A percentile compares a stretch with the other conserved stretches of the same genome.
These are phyloP conservation scores for Cyanidium caldarium DNA, from an alignment of 23 red algal genomes.

Conservation along the genomic window DNA sequence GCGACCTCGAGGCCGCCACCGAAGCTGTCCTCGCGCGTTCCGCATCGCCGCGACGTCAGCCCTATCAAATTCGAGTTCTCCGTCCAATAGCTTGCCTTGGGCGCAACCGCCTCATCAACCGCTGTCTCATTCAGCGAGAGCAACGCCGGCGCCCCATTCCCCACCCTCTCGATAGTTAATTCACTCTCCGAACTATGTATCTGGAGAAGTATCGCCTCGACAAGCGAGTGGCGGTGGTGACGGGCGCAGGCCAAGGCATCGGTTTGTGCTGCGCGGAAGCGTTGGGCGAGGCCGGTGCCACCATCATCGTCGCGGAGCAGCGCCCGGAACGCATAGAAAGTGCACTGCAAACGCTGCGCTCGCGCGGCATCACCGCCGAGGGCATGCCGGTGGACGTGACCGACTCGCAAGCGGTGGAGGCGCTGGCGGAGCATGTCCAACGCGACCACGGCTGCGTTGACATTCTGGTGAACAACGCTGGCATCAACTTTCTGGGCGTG, in stretches of 20 bases:
- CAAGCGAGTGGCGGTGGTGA: slow-evolving; percentile 26
- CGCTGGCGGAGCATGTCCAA: slow-evolving; percentile 11
- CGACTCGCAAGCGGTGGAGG: slow-evolving; percentile 31
- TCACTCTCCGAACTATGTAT: not conserved
- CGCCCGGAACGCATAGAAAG: not conserved
- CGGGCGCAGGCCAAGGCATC: slow-evolving; percentile 54
- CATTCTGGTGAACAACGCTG: slow-evolving; percentile 57
- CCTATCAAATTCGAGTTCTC: no score
- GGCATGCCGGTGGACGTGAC: slow-evolving; percentile 28
- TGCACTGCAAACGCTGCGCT: slow-evolving; percentile 13
- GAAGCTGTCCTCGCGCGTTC: no score
- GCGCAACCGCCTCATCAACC: no score
- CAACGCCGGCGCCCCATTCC: no score
- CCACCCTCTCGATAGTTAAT: no score
- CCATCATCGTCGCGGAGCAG: slow-evolving; percentile 35
- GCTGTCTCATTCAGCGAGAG: no score
- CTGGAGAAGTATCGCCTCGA: slow-evolving; percentile 8
- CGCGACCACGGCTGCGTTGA: slow-evolving; percentile 11
- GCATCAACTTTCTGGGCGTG: not conserved
- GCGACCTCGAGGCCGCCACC: no score
- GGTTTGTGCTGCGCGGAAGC: slow-evolving; percentile 42
- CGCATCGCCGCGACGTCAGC: no score
- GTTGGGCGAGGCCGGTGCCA: slow-evolving; percentile 31
- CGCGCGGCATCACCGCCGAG: slow-evolving; percentile 12
- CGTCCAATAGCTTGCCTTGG: no score